phyloP scores from a whole-genome alignment of 176 grass and related monocot genomes.

The Alloteropsis semialata region DNA sequence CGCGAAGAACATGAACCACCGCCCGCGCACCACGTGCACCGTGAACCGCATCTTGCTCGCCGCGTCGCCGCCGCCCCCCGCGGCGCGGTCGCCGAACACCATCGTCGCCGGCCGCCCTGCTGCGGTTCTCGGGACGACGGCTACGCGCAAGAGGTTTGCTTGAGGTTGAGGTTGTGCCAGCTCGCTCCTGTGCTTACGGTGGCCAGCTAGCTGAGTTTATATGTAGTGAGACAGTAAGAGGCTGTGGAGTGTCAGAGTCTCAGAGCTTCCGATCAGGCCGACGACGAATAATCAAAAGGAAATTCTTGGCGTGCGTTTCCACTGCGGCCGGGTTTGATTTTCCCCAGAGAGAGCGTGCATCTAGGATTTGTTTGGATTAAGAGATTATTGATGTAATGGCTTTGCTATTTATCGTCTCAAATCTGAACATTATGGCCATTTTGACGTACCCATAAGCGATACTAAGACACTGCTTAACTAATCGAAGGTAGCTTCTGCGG shows the following conservation, averaged over 20 bases:
- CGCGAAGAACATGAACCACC: slow-evolving; percentile 84
- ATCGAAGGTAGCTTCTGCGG: background rate
- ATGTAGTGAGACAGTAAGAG: background rate
- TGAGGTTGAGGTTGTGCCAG: background rate
- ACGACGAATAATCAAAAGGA: background rate
- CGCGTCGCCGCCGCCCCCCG: background rate
- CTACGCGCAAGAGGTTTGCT: background rate
- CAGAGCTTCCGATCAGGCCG: background rate
- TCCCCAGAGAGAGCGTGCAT: background rate
- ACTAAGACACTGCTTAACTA: background rate
- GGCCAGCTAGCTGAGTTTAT: background rate
- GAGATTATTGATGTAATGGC: background rate
- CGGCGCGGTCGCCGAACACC: background rate
- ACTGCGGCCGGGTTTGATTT: background rate
- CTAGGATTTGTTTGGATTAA: background rate
- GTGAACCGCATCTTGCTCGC: slow-evolving; percentile 22
- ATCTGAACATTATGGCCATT: too few species aligned
- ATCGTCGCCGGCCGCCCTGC: background rate
- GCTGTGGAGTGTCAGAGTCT: background rate
- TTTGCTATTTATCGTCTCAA: background rate
- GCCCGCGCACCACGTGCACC: slow-evolving; percentile 37
- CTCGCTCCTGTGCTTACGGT: background rate
- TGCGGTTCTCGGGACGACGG: background rate
- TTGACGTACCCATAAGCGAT: background rate
- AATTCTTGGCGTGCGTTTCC: background rate